phyloP scores from a whole-genome alignment of 2,329 filamentous ascomycete genomes.

The Aspergillus sp. region DNA sequence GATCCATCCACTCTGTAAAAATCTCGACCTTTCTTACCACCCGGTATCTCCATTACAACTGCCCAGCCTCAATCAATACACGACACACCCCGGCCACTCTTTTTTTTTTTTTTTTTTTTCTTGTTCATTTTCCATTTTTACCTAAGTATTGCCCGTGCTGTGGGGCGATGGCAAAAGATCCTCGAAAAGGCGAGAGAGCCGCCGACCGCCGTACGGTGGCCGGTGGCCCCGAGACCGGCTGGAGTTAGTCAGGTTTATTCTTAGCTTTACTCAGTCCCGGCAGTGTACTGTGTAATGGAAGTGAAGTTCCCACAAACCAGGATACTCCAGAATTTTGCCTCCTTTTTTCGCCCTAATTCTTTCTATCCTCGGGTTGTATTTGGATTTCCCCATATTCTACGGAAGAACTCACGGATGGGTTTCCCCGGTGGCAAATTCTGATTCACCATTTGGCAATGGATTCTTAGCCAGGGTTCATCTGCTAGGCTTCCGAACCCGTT shows the following conservation, averaged over 20 bases:
- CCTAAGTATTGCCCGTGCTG: slow-evolving; percentile 12
- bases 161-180: slow-evolving; percentile 36
- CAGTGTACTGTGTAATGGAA: too few relatives aligned
- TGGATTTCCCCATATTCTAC: background rate
- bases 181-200: slow-evolving; percentile 24
- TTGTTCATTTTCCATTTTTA: background rate
- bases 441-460: too few relatives aligned
- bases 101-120: background rate
- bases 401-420: too few relatives aligned
- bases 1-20: too few relatives aligned
- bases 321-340: background rate
- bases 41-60: background rate
- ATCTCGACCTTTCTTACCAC: background rate
- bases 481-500: background rate
- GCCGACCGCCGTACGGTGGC: slow-evolving; percentile 1
- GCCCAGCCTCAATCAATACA: background rate
- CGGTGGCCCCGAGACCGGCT: slow-evolving; percentile 27
- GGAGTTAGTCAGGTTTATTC: slow-evolving; percentile 11
- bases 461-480: background rate
- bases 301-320: background rate
- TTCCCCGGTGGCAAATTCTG: background rate
- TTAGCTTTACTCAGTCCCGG: background rate
- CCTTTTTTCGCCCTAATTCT: too few relatives aligned
- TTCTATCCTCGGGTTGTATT: too few relatives aligned
- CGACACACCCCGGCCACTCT: background rate